These are phyloP conservation scores for Nelumbo lutea DNA, from an alignment of 164 flowering plant genomes.

Conservation along the genomic window DNA sequence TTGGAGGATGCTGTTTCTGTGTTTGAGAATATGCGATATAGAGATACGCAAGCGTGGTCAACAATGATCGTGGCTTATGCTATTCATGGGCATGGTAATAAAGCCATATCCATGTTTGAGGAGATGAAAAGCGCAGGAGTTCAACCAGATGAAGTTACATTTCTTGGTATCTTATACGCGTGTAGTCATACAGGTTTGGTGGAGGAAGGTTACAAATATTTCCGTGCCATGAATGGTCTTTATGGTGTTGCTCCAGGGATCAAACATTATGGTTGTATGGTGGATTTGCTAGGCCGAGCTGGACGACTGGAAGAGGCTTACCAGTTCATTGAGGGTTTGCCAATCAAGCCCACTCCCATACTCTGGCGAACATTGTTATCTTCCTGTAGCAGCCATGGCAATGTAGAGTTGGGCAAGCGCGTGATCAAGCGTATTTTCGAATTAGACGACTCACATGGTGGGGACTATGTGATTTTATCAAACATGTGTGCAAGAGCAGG, in stretches of 20 bases:
- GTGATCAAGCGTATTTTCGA: conserved; percentile 46
- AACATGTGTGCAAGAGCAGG: conserved; percentile 65
- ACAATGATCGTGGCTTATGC: conserved; percentile 69
- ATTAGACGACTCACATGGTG: conserved; percentile 59
- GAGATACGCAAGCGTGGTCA: conserved; percentile 69
- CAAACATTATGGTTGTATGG: conserved; percentile 74
- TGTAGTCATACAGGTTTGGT: conserved; percentile 63
- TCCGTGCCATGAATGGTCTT: conserved; percentile 39
- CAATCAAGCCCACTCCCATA: conserved; percentile 53
- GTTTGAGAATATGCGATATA: conserved; percentile 38
- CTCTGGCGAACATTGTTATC: conserved; percentile 72
- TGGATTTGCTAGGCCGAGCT: conserved; percentile 63
- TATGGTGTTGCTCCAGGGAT: conserved; percentile 47
- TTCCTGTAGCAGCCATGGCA: conserved; percentile 53
- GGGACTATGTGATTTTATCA: conserved; percentile 65
- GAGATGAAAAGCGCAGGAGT: conserved; percentile 42
- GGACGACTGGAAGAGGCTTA: conserved; percentile 60
- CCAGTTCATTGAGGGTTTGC: conserved; percentile 46
- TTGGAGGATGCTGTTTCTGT: conserved; percentile 53
- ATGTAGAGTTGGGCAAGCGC: conserved; percentile 50
- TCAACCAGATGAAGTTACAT: conserved; percentile 57
- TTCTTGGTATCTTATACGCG: conserved; percentile 56
- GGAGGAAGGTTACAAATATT: conserved; percentile 48
- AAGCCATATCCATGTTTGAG: conserved; percentile 47
- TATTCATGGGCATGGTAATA: conserved; percentile 48